Evolutionary conservation across 169 alveolate species (phyloP).

Genomic region (Pseudocohnilembus persalinus): DNA sequence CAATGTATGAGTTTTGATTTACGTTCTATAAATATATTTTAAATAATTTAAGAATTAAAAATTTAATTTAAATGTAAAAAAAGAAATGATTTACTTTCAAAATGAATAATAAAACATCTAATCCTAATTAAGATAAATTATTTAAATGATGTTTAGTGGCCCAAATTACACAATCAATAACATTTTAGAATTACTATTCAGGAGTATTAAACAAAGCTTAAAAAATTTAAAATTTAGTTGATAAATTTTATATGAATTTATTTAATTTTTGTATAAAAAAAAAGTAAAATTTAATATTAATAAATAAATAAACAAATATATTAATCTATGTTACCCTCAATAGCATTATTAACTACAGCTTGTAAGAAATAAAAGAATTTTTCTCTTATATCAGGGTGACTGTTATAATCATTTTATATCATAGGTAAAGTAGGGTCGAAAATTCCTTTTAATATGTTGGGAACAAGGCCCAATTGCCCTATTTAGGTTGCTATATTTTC

Average conservation of each 20-base stretch:
- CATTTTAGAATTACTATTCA: slow-evolving; percentile 70
- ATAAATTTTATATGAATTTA: not conserved
- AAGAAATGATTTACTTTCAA: slow-evolving; percentile 25
- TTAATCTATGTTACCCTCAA: slow-evolving; percentile 10
- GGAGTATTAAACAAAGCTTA: slow-evolving; percentile 70
- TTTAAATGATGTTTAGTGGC: slow-evolving; percentile 83
- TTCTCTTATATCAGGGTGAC: slow-evolving; percentile 82
- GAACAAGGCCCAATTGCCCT: slow-evolving; percentile 43
- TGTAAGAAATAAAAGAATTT: slow-evolving; percentile 74
- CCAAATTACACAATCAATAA: slow-evolving; percentile 79
- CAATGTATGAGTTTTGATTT: slow-evolving; percentile 17
- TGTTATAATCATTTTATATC: slow-evolving; percentile 70
- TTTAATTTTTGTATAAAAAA: not conserved
- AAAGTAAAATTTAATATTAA: not conserved
- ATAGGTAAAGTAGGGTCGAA: slow-evolving; percentile 68
- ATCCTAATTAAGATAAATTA: slow-evolving; percentile 75
- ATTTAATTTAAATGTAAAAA: not conserved
- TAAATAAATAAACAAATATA: not conserved
- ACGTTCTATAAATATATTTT: slow-evolving; percentile 10
- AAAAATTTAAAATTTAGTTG: slow-evolving; percentile 37
- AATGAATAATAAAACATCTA: slow-evolving; percentile 49
- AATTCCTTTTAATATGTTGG: slow-evolving; percentile 56
- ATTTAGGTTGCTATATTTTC: slow-evolving; percentile 60
- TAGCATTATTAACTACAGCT: slow-evolving; percentile 55
- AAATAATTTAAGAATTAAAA: not conserved